phyloP scores from a whole-genome alignment of 2,329 filamentous ascomycete genomes.

The Stemphylium lycopersici region DNA sequence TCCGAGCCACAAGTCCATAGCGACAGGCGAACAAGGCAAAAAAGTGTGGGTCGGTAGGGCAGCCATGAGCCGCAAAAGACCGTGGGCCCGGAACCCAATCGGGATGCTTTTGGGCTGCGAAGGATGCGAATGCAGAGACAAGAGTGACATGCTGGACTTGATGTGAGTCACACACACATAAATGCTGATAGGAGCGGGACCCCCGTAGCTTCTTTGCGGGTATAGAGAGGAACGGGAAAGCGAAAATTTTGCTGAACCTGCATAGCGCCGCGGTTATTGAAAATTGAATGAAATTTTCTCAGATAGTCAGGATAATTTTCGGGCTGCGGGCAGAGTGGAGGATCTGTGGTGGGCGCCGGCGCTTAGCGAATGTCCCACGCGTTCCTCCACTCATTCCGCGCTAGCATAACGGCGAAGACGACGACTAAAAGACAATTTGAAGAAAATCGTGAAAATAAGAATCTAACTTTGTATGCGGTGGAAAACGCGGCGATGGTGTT shows the following conservation, averaged over 20 bases:
- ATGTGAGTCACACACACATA: conserved; percentile 28
- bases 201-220: not conserved
- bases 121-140: conserved; percentile 12
- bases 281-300: not conserved
- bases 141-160: conserved; percentile 4
- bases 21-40: conserved; percentile 13
- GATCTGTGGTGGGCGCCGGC: conserved; percentile 17
- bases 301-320: conserved; percentile 1
- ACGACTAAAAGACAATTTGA: conserved; percentile 1
- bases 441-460: not conserved
- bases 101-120: conserved; percentile 33
- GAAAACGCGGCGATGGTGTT: not conserved
- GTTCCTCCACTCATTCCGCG: conserved; percentile 23
- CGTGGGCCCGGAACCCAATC: conserved; percentile 31
- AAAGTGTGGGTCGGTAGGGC: conserved; percentile 35
- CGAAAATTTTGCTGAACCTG: conserved; percentile 11
- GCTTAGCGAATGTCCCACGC: conserved; percentile 27
- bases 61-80: conserved; percentile 32
- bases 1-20: conserved; percentile 19
- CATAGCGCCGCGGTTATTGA: conserved; percentile 11
- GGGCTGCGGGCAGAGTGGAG: not conserved
- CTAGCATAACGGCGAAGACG: conserved; percentile 18
- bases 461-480: not conserved
- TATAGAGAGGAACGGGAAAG: conserved; percentile 15
- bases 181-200: conserved; percentile 12